Base-by-base conservation (phyloP, 108 stramenopile genomes). In the Cyclotella kingstonii region DNA sequence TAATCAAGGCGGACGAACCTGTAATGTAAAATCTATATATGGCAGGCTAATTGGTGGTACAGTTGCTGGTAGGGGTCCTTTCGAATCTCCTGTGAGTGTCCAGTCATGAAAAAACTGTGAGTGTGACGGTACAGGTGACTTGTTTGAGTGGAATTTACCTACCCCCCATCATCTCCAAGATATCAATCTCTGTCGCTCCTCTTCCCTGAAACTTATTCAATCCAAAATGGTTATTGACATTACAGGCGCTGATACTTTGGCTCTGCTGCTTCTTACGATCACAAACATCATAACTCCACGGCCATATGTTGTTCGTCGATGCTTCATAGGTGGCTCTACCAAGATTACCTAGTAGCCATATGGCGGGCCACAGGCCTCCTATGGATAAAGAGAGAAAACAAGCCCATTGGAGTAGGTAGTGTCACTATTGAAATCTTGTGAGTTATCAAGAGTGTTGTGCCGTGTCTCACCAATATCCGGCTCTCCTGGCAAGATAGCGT, bases 111-210 rank as follows among this genome's bases (percentile, higher is more conserved):
- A 11, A 30, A 8, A 27, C n/a, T n/a, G n/a, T n/a, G n/a, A n/a
- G n/a, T n/a, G n/a, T n/a, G n/a, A n/a, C n/a, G n/a, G n/a, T n/a
- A n/a, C n/a, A n/a, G n/a, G n/a, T n/a, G n/a, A n/a, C n/a, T n/a
- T n/a, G n/a, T n/a, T n/a, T n/a, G n/a, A n/a, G n/a, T n/a, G n/a
- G n/a, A n/a, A n/a, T n/a, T n/a, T 79, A 81, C 38, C 83, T 73
- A 29, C 97, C 97, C 0, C 87, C 86, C 95, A 96, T 98, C n/a
- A 90, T 79, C 77, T 98, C 96, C 19, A 98, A 51, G 25, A 97
- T 58, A 74, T 97, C 96, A 65, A 97, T 98, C 75, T 98, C 98
- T 29, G 98, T 95, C 7, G 96, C 87, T 23, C 98, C 98, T 35
- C 98, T 70, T 34, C 98, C 98, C 53, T 87, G 85, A 52, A 55